Evolutionary conservation across 345 rosid species (phyloP).

Genomic region (Lepidium didymum): DNA sequence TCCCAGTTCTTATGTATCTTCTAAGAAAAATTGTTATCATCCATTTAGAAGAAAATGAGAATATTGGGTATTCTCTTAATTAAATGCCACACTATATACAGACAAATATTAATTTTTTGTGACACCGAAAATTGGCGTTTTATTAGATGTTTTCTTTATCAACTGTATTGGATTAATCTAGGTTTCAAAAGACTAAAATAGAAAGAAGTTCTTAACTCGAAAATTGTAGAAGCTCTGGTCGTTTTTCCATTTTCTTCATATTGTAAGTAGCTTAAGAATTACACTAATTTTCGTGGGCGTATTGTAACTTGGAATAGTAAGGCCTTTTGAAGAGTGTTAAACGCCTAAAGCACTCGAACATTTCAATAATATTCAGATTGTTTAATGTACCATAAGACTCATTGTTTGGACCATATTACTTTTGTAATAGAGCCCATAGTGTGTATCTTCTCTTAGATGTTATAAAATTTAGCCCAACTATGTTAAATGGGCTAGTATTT

Average conservation of each 20-base stretch:
- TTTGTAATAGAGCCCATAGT: neutral
- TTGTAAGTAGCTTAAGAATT: neutral
- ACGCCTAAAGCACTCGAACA: neutral
- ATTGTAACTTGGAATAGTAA: neutral
- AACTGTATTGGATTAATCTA: neutral
- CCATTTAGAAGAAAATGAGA: neutral
- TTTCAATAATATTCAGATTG: neutral
- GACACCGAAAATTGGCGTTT: neutral
- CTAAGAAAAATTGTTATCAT: neutral
- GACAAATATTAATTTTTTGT: neutral
- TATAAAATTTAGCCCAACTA: neutral
- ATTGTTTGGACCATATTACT: neutral
- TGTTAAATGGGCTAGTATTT: neutral
- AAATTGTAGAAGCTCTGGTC: neutral
- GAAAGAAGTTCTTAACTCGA: neutral
- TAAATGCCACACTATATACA: neutral
- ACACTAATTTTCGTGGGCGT: neutral
- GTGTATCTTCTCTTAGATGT: neutral
- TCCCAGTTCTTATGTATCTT: conserved; percentile 8
- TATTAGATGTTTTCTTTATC: neutral
- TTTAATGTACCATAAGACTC: neutral
- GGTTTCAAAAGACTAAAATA: neutral
- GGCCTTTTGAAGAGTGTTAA: neutral
- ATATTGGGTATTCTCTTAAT: neutral
- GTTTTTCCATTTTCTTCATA: neutral